These are phyloP conservation scores for Stemphylium beticola DNA, from an alignment of 2,329 filamentous ascomycete genomes.

Conservation along the genomic window DNA sequence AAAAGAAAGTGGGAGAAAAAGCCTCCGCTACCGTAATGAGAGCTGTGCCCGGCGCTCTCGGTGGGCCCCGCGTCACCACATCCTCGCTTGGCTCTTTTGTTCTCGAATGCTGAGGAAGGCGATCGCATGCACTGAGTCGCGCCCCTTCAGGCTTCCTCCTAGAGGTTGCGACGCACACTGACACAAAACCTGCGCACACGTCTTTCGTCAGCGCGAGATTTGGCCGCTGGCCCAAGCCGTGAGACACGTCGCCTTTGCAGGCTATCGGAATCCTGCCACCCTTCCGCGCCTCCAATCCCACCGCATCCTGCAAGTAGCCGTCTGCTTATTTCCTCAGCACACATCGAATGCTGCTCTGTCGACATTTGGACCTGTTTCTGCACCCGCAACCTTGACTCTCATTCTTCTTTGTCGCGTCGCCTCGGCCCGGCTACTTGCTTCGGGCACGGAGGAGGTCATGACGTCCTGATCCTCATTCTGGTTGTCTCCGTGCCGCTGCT, in stretches of 20 bases:
- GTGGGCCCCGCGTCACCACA: constrained; percentile 29
- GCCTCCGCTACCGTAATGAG: constrained; percentile 25
- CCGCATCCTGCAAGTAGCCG: constrained; percentile 30
- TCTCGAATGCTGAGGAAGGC: constrained; percentile 32
- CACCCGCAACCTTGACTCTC: not conserved
- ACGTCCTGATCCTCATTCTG: constrained; percentile 23
- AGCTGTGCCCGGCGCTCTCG: constrained; percentile 28
- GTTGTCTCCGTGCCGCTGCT: constrained; percentile 26
- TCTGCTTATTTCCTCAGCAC: constrained; percentile 14
- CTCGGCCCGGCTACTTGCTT: constrained; percentile 17
- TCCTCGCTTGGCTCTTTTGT: constrained; percentile 29
- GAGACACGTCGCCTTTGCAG: constrained; percentile 32
- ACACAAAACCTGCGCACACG: constrained; percentile 13
- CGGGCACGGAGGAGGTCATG: constrained; percentile 25
- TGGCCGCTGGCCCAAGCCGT: constrained; percentile 19
- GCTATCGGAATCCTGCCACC: constrained; percentile 38
- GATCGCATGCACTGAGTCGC: constrained; percentile 12
- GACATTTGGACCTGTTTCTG: constrained; percentile 30
- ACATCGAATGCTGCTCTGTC: constrained; percentile 27
- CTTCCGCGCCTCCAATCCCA: constrained; percentile 38
- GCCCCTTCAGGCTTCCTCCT: constrained; percentile 14
- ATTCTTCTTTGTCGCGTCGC: constrained; percentile 1
- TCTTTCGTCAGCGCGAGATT: constrained; percentile 14
- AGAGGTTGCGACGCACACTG: constrained; percentile 16
- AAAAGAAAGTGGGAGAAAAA: constrained; percentile 1